Evolutionary conservation across 75 land plant genomes (phyloP).

Genomic region (Pinus tabuliformis): DNA sequence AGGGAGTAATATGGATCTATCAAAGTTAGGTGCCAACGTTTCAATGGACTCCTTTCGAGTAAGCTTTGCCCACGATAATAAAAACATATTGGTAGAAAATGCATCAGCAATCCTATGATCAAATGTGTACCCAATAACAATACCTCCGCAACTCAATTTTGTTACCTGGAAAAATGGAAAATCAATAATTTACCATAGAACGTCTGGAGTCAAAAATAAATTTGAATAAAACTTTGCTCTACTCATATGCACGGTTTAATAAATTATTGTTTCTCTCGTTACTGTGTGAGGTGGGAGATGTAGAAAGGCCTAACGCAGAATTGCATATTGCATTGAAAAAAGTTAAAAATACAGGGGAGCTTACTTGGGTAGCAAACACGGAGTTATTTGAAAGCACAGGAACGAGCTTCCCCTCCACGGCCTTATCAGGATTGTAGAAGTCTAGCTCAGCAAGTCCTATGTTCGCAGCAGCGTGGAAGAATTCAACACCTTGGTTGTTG

Average conservation of each 20-base stretch:
- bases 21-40: conserved; percentile 12
- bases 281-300: too few relatives aligned
- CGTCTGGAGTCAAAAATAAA: too few relatives aligned
- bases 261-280: too few relatives aligned
- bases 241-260: too few relatives aligned
- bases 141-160: conserved; percentile 40
- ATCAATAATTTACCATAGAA: not conserved
- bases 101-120: conserved; percentile 48
- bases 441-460: conserved; percentile 19
- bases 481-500: conserved; percentile 47
- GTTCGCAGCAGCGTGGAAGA: conserved; percentile 26
- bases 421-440: conserved; percentile 24
- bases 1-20: conserved; percentile 27
- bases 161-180: conserved; percentile 23
- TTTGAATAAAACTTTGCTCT: too few relatives aligned
- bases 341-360: not conserved
- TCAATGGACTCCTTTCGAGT: conserved; percentile 10
- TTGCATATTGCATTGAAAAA: too few relatives aligned
- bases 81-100: conserved; percentile 50
- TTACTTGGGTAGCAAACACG: conserved; percentile 43
- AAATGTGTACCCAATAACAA: conserved; percentile 31
- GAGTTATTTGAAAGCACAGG: conserved; percentile 27
- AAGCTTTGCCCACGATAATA: conserved; percentile 35
- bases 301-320: too few relatives aligned
- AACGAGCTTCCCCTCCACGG: conserved; percentile 40